Base-by-base conservation (phyloP, 495 filamentous ascomycete species). In the Platismatia glauca region DNA sequence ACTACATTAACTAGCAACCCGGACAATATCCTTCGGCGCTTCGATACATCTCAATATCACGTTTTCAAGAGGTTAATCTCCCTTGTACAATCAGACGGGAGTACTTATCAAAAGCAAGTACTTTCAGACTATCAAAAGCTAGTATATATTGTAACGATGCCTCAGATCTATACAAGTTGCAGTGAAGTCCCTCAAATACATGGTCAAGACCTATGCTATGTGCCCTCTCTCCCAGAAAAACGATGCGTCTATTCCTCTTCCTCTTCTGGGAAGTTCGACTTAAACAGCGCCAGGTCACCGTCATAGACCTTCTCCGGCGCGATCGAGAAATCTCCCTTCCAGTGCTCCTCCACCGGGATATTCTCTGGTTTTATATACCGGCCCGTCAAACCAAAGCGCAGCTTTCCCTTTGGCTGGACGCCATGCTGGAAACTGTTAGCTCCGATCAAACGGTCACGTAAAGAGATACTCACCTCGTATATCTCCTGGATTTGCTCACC, bases 321-420 rank as follows among this genome's bases (percentile, higher is more conserved):
- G 34, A 34, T 20, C 2, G 57, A 33, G 38, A 44, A 59, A 1
- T 59, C 15, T 20, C 57, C 57, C 5, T 59, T 59, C 57, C 57
- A 59, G 16, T 44, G 57, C 16, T 59, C 44, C 12, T 44, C 15
- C 13, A 22, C 16, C 1, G 39, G 20, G 4, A 59, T 59, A 41
- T 44, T 41, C 57, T 59, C 57, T n/a, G 57, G 57, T 13, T 46
- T 41, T 1, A 59, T 59, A 15, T 59, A 59, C 1, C 57, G 57
- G 6, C 38, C 38, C 18, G 57, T 59, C 5, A 59, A 22, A 0
- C 27, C 50, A 8, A 6, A 53, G 1, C 50, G 4, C 6, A 53
- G 29, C 6, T 53, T 53, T 0, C 50, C 50, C 50, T 53, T 53
- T 20, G 50, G 50, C 50, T 8, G 11, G 5, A 53, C 50, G 9